A percentile compares a stretch with the other conserved stretches of the same genome.
Conservation (phyloP, 768 basidiomycete genomes). For the Suillus clintonianus region DNA sequence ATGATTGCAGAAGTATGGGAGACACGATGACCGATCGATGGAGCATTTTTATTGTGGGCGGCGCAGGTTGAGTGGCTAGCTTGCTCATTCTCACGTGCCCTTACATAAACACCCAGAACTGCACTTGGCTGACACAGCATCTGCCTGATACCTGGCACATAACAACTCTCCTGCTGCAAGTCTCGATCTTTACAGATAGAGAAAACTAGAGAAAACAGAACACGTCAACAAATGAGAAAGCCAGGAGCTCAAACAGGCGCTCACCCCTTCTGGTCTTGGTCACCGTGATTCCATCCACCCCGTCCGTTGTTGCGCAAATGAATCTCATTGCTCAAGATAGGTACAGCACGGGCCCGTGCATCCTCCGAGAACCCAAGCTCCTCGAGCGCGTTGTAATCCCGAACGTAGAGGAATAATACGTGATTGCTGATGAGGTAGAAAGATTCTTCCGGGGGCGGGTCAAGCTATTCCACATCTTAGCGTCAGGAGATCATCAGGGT, state of each 20-base stretch:
- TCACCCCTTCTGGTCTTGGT: background rate
- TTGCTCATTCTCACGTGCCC: too few relatives aligned
- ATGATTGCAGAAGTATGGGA: slow-evolving; percentile 3
- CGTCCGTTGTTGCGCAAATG: slow-evolving; percentile 43
- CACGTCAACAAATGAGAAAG: background rate
- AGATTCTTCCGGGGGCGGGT: slow-evolving; percentile 59
- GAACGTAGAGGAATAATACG: slow-evolving; percentile 62
- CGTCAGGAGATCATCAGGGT: background rate
- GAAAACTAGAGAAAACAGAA: background rate
- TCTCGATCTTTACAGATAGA: slow-evolving; percentile 40
- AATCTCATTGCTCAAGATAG: slow-evolving; percentile 55
- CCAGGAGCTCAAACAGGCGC: background rate
- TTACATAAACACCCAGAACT: background rate
- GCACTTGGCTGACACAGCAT: background rate
- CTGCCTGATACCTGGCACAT: background rate
- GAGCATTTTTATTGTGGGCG: background rate
- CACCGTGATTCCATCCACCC: background rate
- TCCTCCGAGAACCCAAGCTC: slow-evolving; percentile 60
- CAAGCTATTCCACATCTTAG: slow-evolving; percentile 45
- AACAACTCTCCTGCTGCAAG: slow-evolving; percentile 42
- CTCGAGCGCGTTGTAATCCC: slow-evolving; percentile 71
- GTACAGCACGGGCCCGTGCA: slow-evolving; percentile 52
- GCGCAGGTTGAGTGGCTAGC: background rate
- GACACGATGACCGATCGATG: background rate
- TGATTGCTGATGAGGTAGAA: slow-evolving; percentile 70